A percentile compares a stretch with the other conserved stretches of the same genome.
These are phyloP conservation scores for Lippia alba DNA, from an alignment of 305 asterid species.

Conservation along the genomic window DNA sequence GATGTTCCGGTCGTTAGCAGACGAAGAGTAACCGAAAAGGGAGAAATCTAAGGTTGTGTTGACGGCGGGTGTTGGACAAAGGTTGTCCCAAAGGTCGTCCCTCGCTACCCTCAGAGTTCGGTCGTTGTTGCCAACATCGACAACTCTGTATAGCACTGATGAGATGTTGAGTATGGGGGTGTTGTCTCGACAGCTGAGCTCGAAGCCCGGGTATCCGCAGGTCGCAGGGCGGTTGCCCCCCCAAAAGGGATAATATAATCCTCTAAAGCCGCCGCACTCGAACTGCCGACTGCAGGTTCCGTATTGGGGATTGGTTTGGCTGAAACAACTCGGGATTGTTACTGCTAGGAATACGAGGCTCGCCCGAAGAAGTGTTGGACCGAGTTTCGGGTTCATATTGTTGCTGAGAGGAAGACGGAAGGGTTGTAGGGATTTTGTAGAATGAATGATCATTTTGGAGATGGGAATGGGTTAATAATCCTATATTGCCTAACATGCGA, in stretches of 20 bases:
- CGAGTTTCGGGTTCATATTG: conserved; percentile 26
- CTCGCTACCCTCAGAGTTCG: conserved; percentile 47
- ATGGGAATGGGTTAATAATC: neutral
- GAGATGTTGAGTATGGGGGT: conserved; percentile 34
- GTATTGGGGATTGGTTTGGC: conserved; percentile 42
- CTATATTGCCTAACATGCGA: neutral
- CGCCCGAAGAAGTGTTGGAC: neutral
- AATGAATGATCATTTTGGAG: conserved; percentile 9
- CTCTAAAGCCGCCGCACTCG: conserved; percentile 40
- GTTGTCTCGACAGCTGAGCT: conserved; percentile 39
- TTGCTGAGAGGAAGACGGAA: neutral
- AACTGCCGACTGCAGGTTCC: conserved; percentile 38
- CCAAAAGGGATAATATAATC: conserved; percentile 55
- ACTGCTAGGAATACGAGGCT: conserved; percentile 10
- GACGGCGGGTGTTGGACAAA: conserved; percentile 33
- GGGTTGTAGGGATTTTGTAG: neutral
- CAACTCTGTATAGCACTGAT: conserved; percentile 38
- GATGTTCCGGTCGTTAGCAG: conserved; percentile 34
- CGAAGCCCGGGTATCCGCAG: conserved; percentile 65
- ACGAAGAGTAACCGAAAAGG: conserved; percentile 29
- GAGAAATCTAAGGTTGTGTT: conserved; percentile 40
- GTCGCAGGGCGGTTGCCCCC: conserved; percentile 44
- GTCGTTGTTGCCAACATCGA: neutral
- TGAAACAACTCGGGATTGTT: conserved; percentile 23
- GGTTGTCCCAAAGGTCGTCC: conserved; percentile 44